These are phyloP conservation scores for Metschnikowia henanensis DNA, from an alignment of 805 yeast species.

Conservation along the genomic window DNA sequence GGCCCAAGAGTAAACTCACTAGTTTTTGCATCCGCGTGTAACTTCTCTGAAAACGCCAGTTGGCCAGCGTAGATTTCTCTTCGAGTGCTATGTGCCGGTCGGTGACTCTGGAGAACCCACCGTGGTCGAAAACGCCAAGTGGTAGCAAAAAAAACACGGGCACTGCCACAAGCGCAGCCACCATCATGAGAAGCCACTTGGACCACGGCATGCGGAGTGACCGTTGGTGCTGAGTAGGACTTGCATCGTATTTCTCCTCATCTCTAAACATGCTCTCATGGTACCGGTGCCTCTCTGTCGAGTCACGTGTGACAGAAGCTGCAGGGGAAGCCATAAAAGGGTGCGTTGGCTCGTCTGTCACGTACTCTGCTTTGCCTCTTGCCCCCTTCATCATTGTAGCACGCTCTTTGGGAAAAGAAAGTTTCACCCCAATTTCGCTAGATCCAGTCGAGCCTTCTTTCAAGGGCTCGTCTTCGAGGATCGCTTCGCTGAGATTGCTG, in stretches of 20 bases:
- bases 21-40: conserved; percentile 29
- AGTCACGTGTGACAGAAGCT: conserved; percentile 15
- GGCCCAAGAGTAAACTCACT: conserved; percentile 29
- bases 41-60: conserved; percentile 11
- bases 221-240: neutral
- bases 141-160: conserved; percentile 39
- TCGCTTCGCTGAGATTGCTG: conserved; percentile 1
- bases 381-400: no score
- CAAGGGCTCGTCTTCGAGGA: neutral
- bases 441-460: neutral
- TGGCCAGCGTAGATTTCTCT: conserved; percentile 8
- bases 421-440: neutral
- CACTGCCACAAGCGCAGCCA: conserved; percentile 34
- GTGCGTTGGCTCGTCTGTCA: neutral
- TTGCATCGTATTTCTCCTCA: neutral
- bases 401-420: no score
- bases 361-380: neutral
- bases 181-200: conserved; percentile 28
- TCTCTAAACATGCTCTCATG: conserved; percentile 10
- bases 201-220: conserved; percentile 15
- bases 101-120: conserved; percentile 15
- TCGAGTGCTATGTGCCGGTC: conserved; percentile 11
- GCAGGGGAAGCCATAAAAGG: conserved; percentile 9
- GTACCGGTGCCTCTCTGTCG: conserved; percentile 5
- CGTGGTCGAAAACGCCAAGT: conserved; percentile 36